These are phyloP conservation scores for Pisolithus orientalis DNA, from an alignment of 768 basidiomycete species.

Conservation along the genomic window DNA sequence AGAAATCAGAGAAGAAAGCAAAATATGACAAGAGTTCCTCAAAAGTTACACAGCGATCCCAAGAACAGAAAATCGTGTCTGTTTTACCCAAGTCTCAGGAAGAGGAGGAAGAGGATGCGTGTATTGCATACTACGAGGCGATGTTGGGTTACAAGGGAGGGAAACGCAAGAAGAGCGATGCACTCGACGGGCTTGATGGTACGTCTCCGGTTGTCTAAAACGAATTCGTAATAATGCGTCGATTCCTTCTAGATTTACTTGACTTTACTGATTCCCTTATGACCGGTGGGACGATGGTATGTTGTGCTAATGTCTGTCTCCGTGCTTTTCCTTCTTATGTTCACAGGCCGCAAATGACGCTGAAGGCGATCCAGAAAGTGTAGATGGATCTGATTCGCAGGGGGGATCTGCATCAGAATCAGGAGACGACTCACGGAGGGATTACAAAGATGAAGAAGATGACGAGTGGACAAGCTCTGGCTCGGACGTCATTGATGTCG, in stretches of 20 bases:
- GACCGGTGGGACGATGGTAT: background rate
- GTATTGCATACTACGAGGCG: constrained; percentile 79
- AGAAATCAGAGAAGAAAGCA: constrained; percentile 14
- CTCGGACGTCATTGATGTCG: constrained; percentile 1
- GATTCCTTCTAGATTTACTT: constrained; percentile 40
- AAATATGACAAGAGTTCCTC: constrained; percentile 16
- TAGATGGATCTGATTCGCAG: background rate
- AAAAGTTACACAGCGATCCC: constrained; percentile 23
- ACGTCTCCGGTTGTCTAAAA: constrained; percentile 11
- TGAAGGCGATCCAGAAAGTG: constrained; percentile 1
- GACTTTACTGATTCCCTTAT: constrained; percentile 38
- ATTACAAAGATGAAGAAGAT: constrained; percentile 21
- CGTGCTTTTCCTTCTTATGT: background rate
- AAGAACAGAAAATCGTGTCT: background rate
- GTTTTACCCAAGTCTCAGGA: constrained; percentile 27
- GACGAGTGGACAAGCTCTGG: constrained; percentile 38
- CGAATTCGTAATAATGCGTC: background rate
- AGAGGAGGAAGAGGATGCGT: constrained; percentile 72
- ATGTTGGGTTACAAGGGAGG: constrained; percentile 56
- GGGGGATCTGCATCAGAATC: background rate
- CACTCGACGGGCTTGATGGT: constrained; percentile 86
- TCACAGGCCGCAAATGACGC: background rate
- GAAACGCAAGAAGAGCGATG: constrained; percentile 41
- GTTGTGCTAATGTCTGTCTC: background rate
- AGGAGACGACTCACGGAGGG: constrained; percentile 7